Evolutionary conservation across 331 rosid genomes (phyloP), one percentile per base, ranked within the genome.

Genomic region (Malus hybrid): DNA sequence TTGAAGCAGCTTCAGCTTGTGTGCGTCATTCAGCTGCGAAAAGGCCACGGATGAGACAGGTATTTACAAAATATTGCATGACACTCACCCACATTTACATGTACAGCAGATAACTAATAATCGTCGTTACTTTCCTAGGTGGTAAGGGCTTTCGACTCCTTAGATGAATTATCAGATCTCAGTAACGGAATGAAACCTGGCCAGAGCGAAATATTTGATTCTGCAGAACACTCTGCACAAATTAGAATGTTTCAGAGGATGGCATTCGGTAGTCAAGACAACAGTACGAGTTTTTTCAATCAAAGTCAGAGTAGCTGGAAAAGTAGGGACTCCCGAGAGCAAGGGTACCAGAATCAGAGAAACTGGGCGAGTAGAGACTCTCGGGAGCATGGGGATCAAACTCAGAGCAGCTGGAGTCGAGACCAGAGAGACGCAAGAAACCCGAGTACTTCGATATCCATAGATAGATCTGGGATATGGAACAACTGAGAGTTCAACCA

Each of bases 1-100:
- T 94, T 1, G 97, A 94, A 76, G 99, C 97, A 24, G 97, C 99
- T 0, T 96, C 97, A 6, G 97, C 97, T 62, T 92, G 97, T 13
- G 91, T 94, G 55, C 97, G 99, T 29, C 97, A 94, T 78, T 92
- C 93, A 5, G 86, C 90, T 8, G 59, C 88, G 9, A 94, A 89
- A 80, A 84, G 99, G 76, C 99, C 99, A 2, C 78, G 86, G 33
- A 94, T 92, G 99, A 86, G 91, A 80, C 97, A 85, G 93, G 97
- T 94, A 90, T 76, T 18, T 44, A 7, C 22, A 18, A 65, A 46
- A 32, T 36, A n/a, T 19, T 46, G 19, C 27, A 18, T 18, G 33
- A 28, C 60, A 19, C 10, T 60, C 33, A 42, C 74, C 19, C 29
- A 27, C 11, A 20, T 54, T 67, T 33, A 6, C 16, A 33, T 70